Conservation (phyloP, 2,329 filamentous ascomycete species). For the Fusarium annulatum region DNA sequence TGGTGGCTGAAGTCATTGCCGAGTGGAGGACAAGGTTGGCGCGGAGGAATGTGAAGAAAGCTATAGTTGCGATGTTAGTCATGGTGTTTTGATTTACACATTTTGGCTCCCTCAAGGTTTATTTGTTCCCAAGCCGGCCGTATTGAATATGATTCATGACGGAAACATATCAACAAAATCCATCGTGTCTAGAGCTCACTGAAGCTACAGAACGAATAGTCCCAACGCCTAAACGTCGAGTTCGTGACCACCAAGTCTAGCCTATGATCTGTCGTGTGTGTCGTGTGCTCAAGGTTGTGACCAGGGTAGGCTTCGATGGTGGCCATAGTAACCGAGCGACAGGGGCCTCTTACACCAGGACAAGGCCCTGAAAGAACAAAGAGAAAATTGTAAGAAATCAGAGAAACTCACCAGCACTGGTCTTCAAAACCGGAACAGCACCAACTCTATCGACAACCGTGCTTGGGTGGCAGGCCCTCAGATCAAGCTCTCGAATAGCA, state of each 20-base stretch:
- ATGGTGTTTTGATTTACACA: slow-evolving; percentile 10
- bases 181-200: neutral
- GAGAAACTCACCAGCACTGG: slow-evolving; percentile 66
- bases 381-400: slow-evolving; percentile 17
- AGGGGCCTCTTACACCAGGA: slow-evolving; percentile 27
- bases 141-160: neutral
- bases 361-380: slow-evolving; percentile 10
- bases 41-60: slow-evolving; percentile 84
- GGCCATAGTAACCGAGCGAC: slow-evolving; percentile 35
- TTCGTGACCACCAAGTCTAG: neutral
- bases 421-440: slow-evolving; percentile 67
- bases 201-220: neutral
- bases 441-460: slow-evolving; percentile 66
- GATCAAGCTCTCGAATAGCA: slow-evolving; percentile 61
- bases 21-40: slow-evolving; percentile 80
- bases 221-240: neutral
- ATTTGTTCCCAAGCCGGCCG: neutral
- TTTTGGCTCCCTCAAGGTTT: neutral
- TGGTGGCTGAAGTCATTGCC: slow-evolving; percentile 70
- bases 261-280: slow-evolving; percentile 11
- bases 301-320: slow-evolving; percentile 29
- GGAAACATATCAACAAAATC: neutral
- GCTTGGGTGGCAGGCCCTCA: slow-evolving; percentile 59
- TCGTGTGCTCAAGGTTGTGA: slow-evolving; percentile 15
- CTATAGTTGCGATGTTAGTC: slow-evolving; percentile 56